Conservation (phyloP, 768 basidiomycete species). For the Mycena amicta region DNA sequence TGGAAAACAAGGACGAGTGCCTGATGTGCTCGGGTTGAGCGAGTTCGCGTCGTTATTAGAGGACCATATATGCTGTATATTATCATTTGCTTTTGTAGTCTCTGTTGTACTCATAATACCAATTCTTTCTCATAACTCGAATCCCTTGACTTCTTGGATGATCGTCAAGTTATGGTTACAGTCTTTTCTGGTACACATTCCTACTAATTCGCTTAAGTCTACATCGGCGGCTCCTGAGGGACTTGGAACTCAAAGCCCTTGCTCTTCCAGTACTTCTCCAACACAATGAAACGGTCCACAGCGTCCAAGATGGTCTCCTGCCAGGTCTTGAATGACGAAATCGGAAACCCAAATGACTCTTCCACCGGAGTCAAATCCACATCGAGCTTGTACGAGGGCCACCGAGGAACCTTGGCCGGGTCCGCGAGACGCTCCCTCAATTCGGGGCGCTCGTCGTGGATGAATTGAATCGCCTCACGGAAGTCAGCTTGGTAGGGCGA, state of each 20-base stretch:
- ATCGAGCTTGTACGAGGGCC: constrained; percentile 19
- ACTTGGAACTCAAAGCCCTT: constrained; percentile 19
- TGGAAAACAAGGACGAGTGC: constrained; percentile 93
- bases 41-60: neutral
- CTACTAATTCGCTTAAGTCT: too few species aligned
- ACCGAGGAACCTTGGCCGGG: constrained; percentile 11
- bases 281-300: constrained; percentile 14
- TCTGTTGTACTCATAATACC: neutral
- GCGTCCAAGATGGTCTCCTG: constrained; percentile 21
- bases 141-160: too few species aligned
- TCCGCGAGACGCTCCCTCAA: constrained; percentile 16
- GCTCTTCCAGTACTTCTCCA: constrained; percentile 19
- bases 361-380: constrained; percentile 20
- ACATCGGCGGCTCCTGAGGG: constrained; percentile 10
- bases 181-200: too few species aligned
- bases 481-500: constrained; percentile 6
- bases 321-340: constrained; percentile 13
- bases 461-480: constrained; percentile 6
- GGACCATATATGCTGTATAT: neutral
- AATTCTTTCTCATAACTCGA: too few species aligned
- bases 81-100: neutral
- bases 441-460: constrained; percentile 16
- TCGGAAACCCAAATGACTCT: constrained; percentile 23
- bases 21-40: constrained; percentile 83
- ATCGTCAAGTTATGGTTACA: too few species aligned